A percentile compares a stretch with the other conserved stretches of the same genome.
These are phyloP conservation scores for Flammula alnicola DNA, from an alignment of 1,284 basidiomycete genomes.

Conservation along the genomic window DNA sequence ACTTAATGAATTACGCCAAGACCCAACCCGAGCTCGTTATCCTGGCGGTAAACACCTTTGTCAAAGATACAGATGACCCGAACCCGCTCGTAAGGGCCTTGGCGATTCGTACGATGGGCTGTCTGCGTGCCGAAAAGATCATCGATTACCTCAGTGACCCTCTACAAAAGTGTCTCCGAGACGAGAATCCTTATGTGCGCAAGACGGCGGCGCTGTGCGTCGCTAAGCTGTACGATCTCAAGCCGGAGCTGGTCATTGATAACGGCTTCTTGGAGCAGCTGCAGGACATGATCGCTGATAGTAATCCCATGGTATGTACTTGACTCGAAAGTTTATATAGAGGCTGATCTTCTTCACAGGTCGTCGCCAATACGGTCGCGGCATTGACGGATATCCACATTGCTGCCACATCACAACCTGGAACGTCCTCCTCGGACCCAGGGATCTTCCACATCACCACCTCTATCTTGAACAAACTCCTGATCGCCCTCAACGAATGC, in stretches of 20 bases:
- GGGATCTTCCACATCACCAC: constrained; percentile 85
- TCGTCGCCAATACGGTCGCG: constrained; percentile 94
- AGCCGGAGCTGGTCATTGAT: constrained; percentile 93
- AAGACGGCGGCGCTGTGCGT: constrained; percentile 97
- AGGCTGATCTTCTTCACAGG: constrained; percentile 47
- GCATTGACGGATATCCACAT: constrained; percentile 94
- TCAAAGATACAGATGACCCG: constrained; percentile 94
- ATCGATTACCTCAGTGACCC: constrained; percentile 98
- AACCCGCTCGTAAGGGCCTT: constrained; percentile 97
- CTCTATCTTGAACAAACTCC: constrained; percentile 83
- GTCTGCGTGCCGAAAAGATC: constrained; percentile 96
- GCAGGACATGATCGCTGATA: constrained; percentile 91
- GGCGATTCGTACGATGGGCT: constrained; percentile 98
- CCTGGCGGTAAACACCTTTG: constrained; percentile 98
- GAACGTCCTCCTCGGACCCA: constrained; percentile 59
- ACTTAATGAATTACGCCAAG: constrained; percentile 98
- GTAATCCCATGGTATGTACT: constrained; percentile 91
- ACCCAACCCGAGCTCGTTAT: constrained; percentile 98
- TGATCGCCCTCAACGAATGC: constrained; percentile 97
- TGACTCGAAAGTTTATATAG: neutral
- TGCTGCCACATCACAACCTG: constrained; percentile 59
- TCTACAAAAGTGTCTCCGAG: constrained; percentile 86
- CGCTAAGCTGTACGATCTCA: constrained; percentile 96
- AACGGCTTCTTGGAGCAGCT: constrained; percentile 93
- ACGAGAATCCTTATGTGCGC: constrained; percentile 97